Base-by-base conservation (phyloP, 2,329 filamentous ascomycete genomes). In the Paraphoma chrysanthemicola region DNA sequence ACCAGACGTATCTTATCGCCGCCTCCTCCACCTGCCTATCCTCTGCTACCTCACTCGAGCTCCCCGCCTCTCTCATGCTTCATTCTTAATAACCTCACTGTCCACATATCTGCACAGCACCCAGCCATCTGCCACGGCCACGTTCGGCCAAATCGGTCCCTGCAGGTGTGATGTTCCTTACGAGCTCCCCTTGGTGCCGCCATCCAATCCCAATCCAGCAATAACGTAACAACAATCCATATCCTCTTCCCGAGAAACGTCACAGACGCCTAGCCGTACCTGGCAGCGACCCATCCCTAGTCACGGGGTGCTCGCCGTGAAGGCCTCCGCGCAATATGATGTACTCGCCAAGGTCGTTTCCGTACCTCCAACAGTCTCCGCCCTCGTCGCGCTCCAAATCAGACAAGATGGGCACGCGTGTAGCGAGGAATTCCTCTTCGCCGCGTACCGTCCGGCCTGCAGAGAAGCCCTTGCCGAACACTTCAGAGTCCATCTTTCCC, bases 311-410 rank as follows among this genome's bases (percentile, higher is more conserved):
- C 60, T 60, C 59, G 56, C 64, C 62, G 62, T 61, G 65, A 64
- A 56, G 62, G 61, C 57, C 49, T 44, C 48, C 57, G 66, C 57
- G 48, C 57, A 63, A 63, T 44, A 81, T 81, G 78, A 77, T 81
- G 70, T 65, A 65, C 53, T 79, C 80, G 67, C 78, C 80, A 67
- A 76, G 78, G 64, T 78, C 78, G 56, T 82, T 77, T 67, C 74
- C 75, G 53, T 80, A 79, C 68, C 65, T 72, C 33, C 70, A 72
- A n/a, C 67, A 62, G 44, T 67, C 71, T 52, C 67, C 73, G 52
- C 71, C 77, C 33, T 70, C 78, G 50, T 68, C 75, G 44, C 69
- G 65, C 51, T 57, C 53, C 41, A 60, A 54, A 36, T 57, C 64
- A 14, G 70, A 70, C 43, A 76, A 68, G 60, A 76, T 75, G 73